Conservation (phyloP, 2,329 filamentous ascomycete species). For the Fusarium protoensiforme region DNA sequence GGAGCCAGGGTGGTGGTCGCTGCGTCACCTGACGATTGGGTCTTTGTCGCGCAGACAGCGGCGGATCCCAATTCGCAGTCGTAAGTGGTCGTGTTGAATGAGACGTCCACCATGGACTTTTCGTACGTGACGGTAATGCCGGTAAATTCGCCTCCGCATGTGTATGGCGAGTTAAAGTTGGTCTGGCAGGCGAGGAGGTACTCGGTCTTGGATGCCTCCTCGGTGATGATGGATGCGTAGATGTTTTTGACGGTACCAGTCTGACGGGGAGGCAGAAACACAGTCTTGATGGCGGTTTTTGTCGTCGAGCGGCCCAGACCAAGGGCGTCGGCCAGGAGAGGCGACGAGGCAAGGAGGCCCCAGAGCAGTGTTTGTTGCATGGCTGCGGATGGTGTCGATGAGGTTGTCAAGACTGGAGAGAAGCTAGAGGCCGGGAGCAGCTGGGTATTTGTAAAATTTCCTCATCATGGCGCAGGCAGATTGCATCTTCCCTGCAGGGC, state of each 20-base stretch:
- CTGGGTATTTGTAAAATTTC: background rate
- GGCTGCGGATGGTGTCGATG: background rate
- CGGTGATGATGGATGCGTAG: conserved; percentile 40
- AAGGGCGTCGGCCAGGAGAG: conserved; percentile 3
- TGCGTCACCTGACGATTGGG: background rate
- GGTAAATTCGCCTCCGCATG: conserved; percentile 34
- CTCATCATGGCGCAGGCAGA: background rate
- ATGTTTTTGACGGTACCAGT: conserved; percentile 35
- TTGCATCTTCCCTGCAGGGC: background rate
- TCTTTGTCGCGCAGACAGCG: conserved; percentile 29
- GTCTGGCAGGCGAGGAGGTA: conserved; percentile 41
- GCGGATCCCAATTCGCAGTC: conserved; percentile 22
- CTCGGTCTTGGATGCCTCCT: conserved; percentile 28
- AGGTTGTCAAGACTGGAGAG: background rate
- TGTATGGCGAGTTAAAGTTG: conserved; percentile 25
- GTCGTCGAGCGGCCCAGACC: conserved; percentile 9
- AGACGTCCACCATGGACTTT: conserved; percentile 18
- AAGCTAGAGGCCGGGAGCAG: background rate
- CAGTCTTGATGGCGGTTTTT: conserved; percentile 12
- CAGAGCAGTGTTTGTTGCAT: background rate
- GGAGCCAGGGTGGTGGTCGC: conserved; percentile 23
- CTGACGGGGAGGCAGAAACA: conserved; percentile 26
- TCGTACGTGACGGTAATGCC: conserved; percentile 36
- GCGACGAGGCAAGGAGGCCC: background rate
- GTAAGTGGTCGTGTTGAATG: conserved; percentile 30